Conservation (phyloP, 1,139 yeast genomes). For the Magnusiomyces sp. region DNA sequence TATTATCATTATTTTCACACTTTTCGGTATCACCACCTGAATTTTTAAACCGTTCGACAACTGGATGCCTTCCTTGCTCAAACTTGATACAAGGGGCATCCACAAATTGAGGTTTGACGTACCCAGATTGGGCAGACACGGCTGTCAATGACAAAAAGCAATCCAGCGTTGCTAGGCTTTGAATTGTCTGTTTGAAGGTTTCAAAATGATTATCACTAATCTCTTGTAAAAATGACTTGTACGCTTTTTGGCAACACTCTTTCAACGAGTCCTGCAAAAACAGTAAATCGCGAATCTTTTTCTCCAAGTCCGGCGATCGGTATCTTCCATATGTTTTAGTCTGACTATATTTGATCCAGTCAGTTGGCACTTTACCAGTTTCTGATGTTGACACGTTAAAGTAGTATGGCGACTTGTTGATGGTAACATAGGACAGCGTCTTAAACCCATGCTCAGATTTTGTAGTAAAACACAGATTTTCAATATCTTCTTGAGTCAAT, state of each 20-base stretch:
- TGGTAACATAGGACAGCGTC: too few relatives aligned
- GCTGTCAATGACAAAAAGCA: constrained; percentile 69
- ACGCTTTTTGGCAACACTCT: constrained; percentile 49
- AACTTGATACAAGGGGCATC: constrained; percentile 47
- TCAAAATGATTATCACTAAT: constrained; percentile 45
- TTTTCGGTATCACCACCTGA: too few relatives aligned
- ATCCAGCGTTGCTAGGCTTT: constrained; percentile 55
- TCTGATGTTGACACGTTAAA: constrained; percentile 64
- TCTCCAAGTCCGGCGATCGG: constrained; percentile 56
- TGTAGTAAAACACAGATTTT: background rate
- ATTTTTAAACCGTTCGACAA: constrained; percentile 40
- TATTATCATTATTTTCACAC: too few relatives aligned
- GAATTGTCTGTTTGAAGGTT: constrained; percentile 43
- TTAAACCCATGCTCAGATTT: too few relatives aligned
- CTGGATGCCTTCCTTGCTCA: constrained; percentile 66
- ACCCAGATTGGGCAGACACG: constrained; percentile 44
- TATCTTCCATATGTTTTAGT: constrained; percentile 67
- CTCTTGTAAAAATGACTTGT: constrained; percentile 38
- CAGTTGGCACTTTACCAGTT: constrained; percentile 50
- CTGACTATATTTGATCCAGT: constrained; percentile 70
- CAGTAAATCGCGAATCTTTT: constrained; percentile 31
- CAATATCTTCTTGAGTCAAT: constrained; percentile 10
- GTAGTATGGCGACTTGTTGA: constrained; percentile 31
- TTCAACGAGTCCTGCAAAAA: constrained; percentile 49
- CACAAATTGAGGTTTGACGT: constrained; percentile 49